Conservation (phyloP, 2,329 filamentous ascomycete species). For the Ceratocystis diversiconidia region DNA sequence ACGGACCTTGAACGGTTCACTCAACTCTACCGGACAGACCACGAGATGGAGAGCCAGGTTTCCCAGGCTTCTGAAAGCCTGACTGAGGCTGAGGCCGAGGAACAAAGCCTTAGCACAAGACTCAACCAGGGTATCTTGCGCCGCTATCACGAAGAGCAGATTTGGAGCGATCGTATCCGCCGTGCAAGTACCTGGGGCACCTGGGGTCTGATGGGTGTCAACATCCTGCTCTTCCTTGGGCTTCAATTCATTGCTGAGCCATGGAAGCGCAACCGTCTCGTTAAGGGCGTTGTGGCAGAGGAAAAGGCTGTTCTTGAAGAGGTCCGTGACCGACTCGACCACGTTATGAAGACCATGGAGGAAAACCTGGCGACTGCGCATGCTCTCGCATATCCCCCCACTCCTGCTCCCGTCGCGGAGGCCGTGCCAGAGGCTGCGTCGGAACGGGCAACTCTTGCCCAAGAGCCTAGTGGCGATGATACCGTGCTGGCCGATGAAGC, state of each 20-base stretch:
- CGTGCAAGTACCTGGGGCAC: conserved; percentile 97
- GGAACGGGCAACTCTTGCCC: background rate
- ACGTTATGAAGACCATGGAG: conserved; percentile 17
- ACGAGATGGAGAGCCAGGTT: conserved; percentile 81
- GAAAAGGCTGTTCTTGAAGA: conserved; percentile 46
- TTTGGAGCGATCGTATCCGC: conserved; percentile 95
- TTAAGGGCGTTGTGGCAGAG: conserved; percentile 69
- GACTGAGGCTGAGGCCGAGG: conserved; percentile 59
- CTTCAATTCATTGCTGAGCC: conserved; percentile 86
- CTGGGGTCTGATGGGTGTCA: conserved; percentile 94
- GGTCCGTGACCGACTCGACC: conserved; percentile 24
- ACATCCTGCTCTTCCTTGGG: conserved; percentile 74
- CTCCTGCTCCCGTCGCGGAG: background rate
- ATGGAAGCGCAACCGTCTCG: conserved; percentile 69
- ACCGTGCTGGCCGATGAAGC: background rate
- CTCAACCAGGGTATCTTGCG: conserved; percentile 73
- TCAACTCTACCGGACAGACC: conserved; percentile 76
- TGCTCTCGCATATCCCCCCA: conserved; percentile 6
- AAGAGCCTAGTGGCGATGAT: background rate
- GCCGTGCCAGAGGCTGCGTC: background rate
- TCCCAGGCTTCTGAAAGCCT: conserved; percentile 56
- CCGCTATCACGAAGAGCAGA: conserved; percentile 96
- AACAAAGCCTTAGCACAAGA: conserved; percentile 61
- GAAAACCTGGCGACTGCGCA: conserved; percentile 14
- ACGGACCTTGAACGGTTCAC: conserved; percentile 89